Evolutionary conservation across 306 rosid species (phyloP).

Genomic region (Quercus agrifolia): DNA sequence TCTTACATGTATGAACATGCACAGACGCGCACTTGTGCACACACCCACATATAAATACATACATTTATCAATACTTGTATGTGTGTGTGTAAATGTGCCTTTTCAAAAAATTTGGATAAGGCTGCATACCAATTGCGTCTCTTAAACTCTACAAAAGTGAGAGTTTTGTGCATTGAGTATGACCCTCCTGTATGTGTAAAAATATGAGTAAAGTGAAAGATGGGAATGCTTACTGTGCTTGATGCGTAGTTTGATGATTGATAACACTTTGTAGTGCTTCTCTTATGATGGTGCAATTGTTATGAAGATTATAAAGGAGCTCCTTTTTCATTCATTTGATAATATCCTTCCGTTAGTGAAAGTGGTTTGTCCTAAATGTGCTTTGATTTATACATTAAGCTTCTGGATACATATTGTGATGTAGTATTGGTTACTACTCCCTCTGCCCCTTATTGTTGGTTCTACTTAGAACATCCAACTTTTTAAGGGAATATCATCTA

Average conservation of each 20-base stretch:
- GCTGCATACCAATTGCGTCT: too few species aligned
- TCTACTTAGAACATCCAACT: too few species aligned
- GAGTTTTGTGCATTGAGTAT: too few species aligned
- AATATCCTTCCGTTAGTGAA: not conserved
- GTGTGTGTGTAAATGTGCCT: too few species aligned
- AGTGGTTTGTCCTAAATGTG: not conserved
- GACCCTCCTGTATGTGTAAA: not conserved
- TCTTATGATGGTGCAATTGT: not conserved
- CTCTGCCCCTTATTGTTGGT: not conserved
- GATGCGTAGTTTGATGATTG: not conserved
- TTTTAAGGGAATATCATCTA: too few species aligned
- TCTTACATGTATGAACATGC: not conserved
- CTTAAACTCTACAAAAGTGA: too few species aligned
- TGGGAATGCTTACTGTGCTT: not conserved
- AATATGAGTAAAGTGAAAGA: not conserved
- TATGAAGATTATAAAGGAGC: not conserved
- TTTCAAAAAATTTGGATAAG: too few species aligned
- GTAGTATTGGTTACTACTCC: slow-evolving; percentile 3
- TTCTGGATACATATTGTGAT: slow-evolving; percentile 2
- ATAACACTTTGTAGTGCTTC: not conserved
- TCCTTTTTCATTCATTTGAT: not conserved
- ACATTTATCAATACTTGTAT: too few species aligned
- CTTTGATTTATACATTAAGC: slow-evolving; percentile 8
- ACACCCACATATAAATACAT: not conserved
- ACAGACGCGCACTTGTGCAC: too few species aligned